Percentiles rank a stretch among this genome's conserved stretches.
phyloP scores from a whole-genome alignment of 495 filamentous ascomycete genomes.

The Chaetomium fimeti region DNA sequence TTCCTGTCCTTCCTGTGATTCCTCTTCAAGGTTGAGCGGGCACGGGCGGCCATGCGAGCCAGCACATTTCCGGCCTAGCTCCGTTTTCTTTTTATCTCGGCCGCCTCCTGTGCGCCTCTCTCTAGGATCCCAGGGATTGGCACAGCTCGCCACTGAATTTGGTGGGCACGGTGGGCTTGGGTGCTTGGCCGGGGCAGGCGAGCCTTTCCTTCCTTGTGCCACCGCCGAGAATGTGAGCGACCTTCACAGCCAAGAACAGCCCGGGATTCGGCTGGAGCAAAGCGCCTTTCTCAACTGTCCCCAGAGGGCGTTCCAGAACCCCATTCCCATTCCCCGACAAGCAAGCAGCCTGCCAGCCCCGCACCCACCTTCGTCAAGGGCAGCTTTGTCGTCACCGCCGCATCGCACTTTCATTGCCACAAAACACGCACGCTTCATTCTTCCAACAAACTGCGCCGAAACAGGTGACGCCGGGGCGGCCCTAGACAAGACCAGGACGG shows the following conservation, averaged over 20 bases:
- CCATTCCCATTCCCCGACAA: too few species aligned
- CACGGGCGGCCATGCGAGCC: background rate
- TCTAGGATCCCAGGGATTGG: background rate
- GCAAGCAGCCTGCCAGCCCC: too few species aligned
- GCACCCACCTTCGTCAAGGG: too few species aligned
- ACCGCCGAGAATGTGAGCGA: background rate
- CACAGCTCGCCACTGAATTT: background rate
- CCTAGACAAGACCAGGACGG: too few species aligned
- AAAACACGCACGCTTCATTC: background rate
- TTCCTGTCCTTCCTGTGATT: background rate
- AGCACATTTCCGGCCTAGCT: conserved; percentile 13
- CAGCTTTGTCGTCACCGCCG: conserved; percentile 16
- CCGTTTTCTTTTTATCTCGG: conserved; percentile 1
- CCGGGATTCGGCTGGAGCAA: background rate
- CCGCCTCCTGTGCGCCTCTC: background rate
- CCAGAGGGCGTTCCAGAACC: conserved; percentile 1
- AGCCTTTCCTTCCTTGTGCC: background rate
- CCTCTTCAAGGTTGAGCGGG: background rate
- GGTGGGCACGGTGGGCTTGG: background rate
- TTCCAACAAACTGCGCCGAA: background rate
- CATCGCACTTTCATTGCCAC: background rate
- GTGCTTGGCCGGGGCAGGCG: background rate
- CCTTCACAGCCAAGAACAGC: background rate
- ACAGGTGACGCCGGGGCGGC: too few species aligned
- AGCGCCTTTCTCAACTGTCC: background rate